Evolutionary conservation across 805 yeast species (phyloP).

Genomic region (Limtongozyma cylindracea): DNA sequence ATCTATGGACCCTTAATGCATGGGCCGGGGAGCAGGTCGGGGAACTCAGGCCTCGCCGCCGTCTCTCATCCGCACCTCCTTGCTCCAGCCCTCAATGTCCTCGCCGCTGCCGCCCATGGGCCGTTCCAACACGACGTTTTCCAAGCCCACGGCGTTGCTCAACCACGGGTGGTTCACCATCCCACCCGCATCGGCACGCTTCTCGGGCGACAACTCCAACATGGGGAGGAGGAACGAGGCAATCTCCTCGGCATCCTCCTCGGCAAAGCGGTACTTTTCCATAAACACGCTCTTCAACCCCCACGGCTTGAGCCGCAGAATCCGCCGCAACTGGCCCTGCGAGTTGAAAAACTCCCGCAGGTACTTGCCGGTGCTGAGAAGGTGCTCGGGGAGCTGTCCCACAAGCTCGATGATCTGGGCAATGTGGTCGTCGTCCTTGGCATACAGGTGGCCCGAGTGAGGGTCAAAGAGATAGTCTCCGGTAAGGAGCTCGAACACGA

Average conservation of each 20-base stretch:
- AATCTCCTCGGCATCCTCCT: conserved; percentile 43
- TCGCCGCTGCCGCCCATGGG: conserved; percentile 60
- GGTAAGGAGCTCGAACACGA: conserved; percentile 73
- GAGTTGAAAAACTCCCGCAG: conserved; percentile 37
- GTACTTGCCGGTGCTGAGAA: conserved; percentile 29
- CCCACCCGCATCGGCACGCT: conserved; percentile 90
- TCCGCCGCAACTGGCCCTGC: conserved; percentile 50
- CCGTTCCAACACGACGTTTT: conserved; percentile 43
- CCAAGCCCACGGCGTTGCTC: conserved; percentile 54
- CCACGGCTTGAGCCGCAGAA: conserved; percentile 75
- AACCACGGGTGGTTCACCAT: conserved; percentile 76
- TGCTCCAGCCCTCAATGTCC: conserved; percentile 81
- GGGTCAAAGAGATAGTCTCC: conserved; percentile 95
- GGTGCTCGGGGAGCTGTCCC: conserved; percentile 37
- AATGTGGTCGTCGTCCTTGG: conserved; percentile 86
- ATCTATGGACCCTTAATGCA: no score
- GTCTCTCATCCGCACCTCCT: no score
- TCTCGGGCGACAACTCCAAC: conserved; percentile 55
- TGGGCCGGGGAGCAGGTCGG: no score
- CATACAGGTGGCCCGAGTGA: conserved; percentile 42
- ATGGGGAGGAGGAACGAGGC: conserved; percentile 65
- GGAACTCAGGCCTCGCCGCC: no score
- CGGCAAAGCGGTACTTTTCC: conserved; percentile 63
- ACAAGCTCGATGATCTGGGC: conserved; percentile 81
- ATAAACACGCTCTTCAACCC: conserved; percentile 52